Conservation (phyloP, 805 yeast species). For the Kazachstania bromeliacearum region DNA sequence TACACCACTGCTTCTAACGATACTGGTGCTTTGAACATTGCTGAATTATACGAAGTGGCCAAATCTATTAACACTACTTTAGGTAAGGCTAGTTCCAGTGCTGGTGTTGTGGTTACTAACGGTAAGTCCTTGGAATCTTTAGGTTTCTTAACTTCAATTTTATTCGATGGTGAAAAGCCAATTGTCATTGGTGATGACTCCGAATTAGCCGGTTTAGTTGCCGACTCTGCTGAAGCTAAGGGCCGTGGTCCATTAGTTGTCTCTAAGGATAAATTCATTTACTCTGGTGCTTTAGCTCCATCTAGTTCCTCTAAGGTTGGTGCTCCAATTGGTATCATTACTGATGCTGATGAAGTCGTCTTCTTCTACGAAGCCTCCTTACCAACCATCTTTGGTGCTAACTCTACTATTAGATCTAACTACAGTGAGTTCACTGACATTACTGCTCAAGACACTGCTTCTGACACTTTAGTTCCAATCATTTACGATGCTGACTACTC, state of each 20-base stretch:
- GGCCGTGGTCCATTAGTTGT: slow-evolving; percentile 22
- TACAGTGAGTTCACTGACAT: slow-evolving; percentile 15
- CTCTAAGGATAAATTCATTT: slow-evolving; percentile 12
- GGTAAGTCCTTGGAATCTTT: slow-evolving; percentile 18
- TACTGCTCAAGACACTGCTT: slow-evolving; percentile 6
- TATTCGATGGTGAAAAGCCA: slow-evolving; percentile 16
- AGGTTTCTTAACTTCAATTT: slow-evolving; percentile 22
- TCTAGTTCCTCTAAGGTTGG: slow-evolving; percentile 7
- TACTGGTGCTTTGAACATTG: slow-evolving; percentile 15
- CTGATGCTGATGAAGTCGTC: slow-evolving; percentile 10
- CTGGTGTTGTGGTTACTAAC: slow-evolving; percentile 17
- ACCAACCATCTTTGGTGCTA: slow-evolving; percentile 13
- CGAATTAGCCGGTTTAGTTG: slow-evolving; percentile 15
- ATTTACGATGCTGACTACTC: slow-evolving; percentile 22
- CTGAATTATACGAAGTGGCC: slow-evolving; percentile 18
- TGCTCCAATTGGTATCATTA: slow-evolving; percentile 21
- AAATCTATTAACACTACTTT: slow-evolving; percentile 10
- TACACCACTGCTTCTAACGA: slow-evolving; percentile 15
- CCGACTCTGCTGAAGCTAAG: slow-evolving; percentile 11
- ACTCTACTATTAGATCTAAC: slow-evolving; percentile 16
- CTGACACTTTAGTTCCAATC: slow-evolving; percentile 19
- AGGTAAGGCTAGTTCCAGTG: slow-evolving; percentile 8
- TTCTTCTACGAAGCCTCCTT: slow-evolving; percentile 22
- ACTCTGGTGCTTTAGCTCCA: slow-evolving; percentile 21
- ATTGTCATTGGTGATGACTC: slow-evolving; percentile 19